A percentile compares a stretch with the other conserved stretches of the same genome.
Conservation (phyloP, 441 rosid species). For the Daphne laureola region DNA sequence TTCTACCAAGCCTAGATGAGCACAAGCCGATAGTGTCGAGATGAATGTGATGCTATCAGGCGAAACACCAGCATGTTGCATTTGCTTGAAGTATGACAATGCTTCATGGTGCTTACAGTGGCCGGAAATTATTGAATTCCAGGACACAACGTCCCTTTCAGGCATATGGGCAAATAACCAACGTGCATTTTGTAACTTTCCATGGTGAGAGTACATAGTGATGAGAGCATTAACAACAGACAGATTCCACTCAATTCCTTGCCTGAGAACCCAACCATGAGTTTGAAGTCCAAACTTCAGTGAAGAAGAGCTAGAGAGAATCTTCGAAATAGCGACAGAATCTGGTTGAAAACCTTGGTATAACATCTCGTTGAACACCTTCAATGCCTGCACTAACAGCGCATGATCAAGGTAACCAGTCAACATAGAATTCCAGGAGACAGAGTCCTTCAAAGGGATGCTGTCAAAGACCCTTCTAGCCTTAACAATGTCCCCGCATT, state of each 20-base stretch:
- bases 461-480: constrained; percentile 58
- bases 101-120: constrained; percentile 39
- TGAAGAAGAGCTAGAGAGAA: constrained; percentile 44
- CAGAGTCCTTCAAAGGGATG: constrained; percentile 38
- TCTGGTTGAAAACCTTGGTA: constrained; percentile 46
- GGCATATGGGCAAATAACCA: constrained; percentile 61
- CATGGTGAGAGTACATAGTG: constrained; percentile 36
- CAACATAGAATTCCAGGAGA: constrained; percentile 81
- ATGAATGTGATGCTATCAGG: constrained; percentile 77
- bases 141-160: constrained; percentile 55
- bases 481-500: constrained; percentile 80
- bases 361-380: constrained; percentile 43
- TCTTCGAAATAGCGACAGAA: constrained; percentile 60
- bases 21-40: constrained; percentile 59
- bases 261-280: constrained; percentile 65
- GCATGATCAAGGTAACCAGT: constrained; percentile 57
- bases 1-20: constrained; percentile 50
- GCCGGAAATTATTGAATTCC: constrained; percentile 81
- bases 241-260: constrained; percentile 48
- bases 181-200: constrained; percentile 35
- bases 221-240: constrained; percentile 63
- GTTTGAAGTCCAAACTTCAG: constrained; percentile 41
- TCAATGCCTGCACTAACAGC: constrained; percentile 41
- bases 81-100: constrained; percentile 47
- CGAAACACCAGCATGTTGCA: constrained; percentile 36